Evolutionary conservation across 306 rosid species (phyloP), one percentile per base, ranked within the genome.

Genomic region (Styphnolobium japonicum): DNA sequence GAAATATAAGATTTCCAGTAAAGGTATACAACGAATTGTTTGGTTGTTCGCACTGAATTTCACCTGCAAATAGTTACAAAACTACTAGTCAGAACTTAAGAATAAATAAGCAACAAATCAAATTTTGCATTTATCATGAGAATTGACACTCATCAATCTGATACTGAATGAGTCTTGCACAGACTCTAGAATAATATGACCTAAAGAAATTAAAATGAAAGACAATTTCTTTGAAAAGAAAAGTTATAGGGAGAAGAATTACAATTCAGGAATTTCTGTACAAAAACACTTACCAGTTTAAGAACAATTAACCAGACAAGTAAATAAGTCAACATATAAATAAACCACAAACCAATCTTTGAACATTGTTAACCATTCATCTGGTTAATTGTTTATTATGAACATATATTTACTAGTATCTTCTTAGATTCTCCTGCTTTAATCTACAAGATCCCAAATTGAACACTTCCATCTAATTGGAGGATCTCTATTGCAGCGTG

Each of bases 11-110:
- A 80, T 94, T 94, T 79, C 97, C 97, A 2, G 97, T 91, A 84
- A 92, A 94, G 83, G 97, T 94, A 86, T 94, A 92, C 69, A 94
- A 73, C 19, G 98, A 94, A 89, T 92, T 94, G 88, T 94, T 94
- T 53, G 98, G 97, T 61, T 94, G 98, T 80, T 94, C 97, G 57
- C 98, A 91, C 83, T 94, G 92, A 88, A 92, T 75, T 92, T 94
- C 98, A 71, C 98, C 98, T 94, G 84, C 83, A 88, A 69, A 58
- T 39, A 57, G 56, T 67, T 46, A 56, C 27, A 82, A 66, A 46
- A 77, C 36, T 21, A 19, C 29, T 49, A 2, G 40, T 87, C 58
- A 83, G 31, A 58, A 46, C 25, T 67, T 55, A 16, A 16, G 15
- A 67, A 65, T 43, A 62, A 29, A 73, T 64, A 25, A 27, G 36